A percentile compares a stretch with the other conserved stretches of the same genome.
Conservation (phyloP, 176 grass and related monocot genomes). For the Bromus sterilis region DNA sequence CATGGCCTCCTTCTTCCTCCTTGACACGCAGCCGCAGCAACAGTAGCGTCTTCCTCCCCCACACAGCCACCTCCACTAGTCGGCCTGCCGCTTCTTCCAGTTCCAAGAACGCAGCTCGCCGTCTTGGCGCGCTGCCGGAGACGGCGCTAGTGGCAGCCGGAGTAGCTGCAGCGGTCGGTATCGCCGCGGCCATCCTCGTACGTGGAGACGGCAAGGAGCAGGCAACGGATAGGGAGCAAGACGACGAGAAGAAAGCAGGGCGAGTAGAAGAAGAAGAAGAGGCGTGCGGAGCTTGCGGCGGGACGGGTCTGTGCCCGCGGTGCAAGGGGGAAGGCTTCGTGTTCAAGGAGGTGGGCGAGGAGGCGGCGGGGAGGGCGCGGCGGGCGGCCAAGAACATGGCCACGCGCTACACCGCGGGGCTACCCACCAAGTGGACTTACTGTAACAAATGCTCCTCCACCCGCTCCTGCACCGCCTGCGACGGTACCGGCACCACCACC, state of each 20-base stretch:
- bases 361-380: constrained; percentile 9
- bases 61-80: background rate
- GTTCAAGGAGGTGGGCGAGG: constrained; percentile 26
- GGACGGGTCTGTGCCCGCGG: constrained; percentile 37
- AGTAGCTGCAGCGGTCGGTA: background rate
- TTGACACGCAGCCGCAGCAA: background rate
- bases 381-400: constrained; percentile 40
- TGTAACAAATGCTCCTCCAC: constrained; percentile 23
- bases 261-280: background rate
- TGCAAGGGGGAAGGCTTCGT: constrained; percentile 53
- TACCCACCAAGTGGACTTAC: constrained; percentile 26
- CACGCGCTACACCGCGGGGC: constrained; percentile 45
- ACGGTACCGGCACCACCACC: background rate
- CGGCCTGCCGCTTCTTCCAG: background rate
- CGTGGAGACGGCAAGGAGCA: background rate
- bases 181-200: background rate
- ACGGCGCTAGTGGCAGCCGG: background rate
- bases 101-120: too few species aligned
- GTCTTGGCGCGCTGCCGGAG: constrained; percentile 4
- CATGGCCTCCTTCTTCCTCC: background rate
- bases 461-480: constrained; percentile 23
- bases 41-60: background rate
- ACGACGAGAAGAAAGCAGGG: too few species aligned
- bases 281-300: constrained; percentile 32
- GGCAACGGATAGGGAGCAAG: background rate